Conservation (phyloP, 140 eudicot species). For the Senecio squalidus region DNA sequence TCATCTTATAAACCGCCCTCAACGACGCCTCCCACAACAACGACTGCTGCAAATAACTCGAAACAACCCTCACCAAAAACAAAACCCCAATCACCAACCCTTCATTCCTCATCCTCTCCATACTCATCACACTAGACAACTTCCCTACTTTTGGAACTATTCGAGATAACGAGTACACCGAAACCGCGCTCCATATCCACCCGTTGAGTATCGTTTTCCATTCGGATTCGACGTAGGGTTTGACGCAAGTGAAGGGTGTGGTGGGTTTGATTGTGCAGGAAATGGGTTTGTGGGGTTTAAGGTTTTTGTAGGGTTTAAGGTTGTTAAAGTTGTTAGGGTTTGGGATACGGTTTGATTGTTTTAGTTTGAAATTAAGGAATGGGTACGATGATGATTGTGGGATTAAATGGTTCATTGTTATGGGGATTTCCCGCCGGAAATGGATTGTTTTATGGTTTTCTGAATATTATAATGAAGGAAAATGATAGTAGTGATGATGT, state of each 20-base stretch:
- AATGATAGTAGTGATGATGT: too few relatives aligned
- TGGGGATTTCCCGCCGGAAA: too few relatives aligned
- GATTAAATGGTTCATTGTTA: too few relatives aligned
- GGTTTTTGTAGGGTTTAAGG: conserved; percentile 10
- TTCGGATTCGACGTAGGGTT: conserved; percentile 69
- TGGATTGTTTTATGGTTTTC: too few relatives aligned
- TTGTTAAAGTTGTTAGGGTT: too few relatives aligned
- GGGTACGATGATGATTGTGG: conserved; percentile 9
- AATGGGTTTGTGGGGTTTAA: conserved; percentile 2
- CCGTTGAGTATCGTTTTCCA: conserved; percentile 62
- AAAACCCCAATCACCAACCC: conserved; percentile 49
- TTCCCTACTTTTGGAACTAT: conserved; percentile 55
- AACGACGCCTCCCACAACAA: conserved; percentile 85
- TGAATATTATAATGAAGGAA: too few relatives aligned
- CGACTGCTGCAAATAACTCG: conserved; percentile 66
- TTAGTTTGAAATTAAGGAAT: neutral
- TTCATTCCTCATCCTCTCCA: conserved; percentile 29
- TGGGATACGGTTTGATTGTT: conserved; percentile 1
- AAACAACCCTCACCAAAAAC: conserved; percentile 41
- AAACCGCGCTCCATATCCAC: conserved; percentile 70
- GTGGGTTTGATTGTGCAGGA: conserved; percentile 23
- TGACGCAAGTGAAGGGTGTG: conserved; percentile 28
- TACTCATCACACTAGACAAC: conserved; percentile 26
- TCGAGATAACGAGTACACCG: conserved; percentile 62
- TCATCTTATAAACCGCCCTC: conserved; percentile 41